Base-by-base conservation (phyloP, 2,329 filamentous ascomycete genomes). In the Truncatella angustata region DNA sequence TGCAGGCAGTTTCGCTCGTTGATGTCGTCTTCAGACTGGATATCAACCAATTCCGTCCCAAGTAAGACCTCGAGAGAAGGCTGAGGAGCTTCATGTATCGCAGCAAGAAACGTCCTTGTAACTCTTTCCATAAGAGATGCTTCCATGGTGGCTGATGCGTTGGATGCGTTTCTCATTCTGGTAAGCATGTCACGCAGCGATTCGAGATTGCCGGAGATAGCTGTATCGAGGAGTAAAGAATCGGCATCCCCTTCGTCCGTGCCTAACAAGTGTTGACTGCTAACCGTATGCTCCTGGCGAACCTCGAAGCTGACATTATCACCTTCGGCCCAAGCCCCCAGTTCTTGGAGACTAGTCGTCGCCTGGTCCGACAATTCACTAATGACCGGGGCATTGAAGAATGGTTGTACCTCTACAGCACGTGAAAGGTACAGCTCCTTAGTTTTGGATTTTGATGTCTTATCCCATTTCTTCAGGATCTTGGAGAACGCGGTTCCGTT, bases 381-480 rank as follows among this genome's bases (percentile, higher is more conserved):
- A 65, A 99, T 96, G 61, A 97, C 91, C 59, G 95, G 90, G 42
- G 93, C 87, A 70, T 99, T 97, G 80, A 97, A 99, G 70, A 95
- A 97, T 5, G 94, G 94, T 65, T 97, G 94, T 6, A 97, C 92
- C 70, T 99, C 94, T 56, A 99, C 93, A 7, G 94, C 94, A 54
- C 94, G 83, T 9, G 95, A 95, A 32, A 99, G 85, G 67, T 97
- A 99, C 36, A 97, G 82, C 73, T 97, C 94, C 71, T 99, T 99
- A 54, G 94, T 97, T 70, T 93, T 93, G 48, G 93, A 97, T 80
- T 97, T 99, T 60, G 93, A 97, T 1, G 92, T 97, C 81, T 99
- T 99, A 74, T 99, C 94, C 94, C 94, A 99, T 82, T 99, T 99
- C 75, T 99, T 99, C 58, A 99, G 76, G 54, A 99, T 99, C 71